A percentile compares a stretch with the other conserved stretches of the same genome.
phyloP scores from a whole-genome alignment of 2,329 filamentous ascomycete species.

The Aspergillus latus region DNA sequence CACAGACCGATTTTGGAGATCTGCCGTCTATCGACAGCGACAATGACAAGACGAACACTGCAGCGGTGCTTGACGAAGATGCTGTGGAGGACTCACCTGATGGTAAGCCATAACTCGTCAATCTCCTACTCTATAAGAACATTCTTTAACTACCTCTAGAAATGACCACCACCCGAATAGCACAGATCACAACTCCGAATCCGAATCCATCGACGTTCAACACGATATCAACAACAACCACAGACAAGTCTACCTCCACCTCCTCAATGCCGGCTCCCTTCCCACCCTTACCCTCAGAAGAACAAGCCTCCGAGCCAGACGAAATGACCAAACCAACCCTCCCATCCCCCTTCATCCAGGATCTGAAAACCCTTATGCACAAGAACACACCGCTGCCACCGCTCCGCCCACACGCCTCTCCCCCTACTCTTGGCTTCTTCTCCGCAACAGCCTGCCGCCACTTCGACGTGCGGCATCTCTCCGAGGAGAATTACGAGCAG shows the following conservation, averaged over 20 bases:
- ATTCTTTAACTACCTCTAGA: background rate
- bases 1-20: conserved; percentile 1
- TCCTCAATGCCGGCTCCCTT: background rate
- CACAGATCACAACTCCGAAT: background rate
- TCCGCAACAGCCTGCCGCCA: conserved; percentile 15
- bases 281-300: background rate
- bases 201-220: background rate
- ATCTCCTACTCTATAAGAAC: background rate
- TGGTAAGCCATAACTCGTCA: background rate
- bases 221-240: background rate
- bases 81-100: conserved; percentile 2
- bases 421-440: conserved; percentile 19
- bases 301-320: background rate
- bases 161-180: background rate
- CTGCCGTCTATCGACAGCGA: background rate
- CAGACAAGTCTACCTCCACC: background rate
- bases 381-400: conserved; percentile 9
- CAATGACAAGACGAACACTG: background rate
- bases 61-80: background rate
- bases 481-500: conserved; percentile 21
- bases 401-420: conserved; percentile 6
- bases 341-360: conserved; percentile 14
- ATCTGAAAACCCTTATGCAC: conserved; percentile 18
- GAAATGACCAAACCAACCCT: conserved; percentile 8
- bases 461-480: conserved; percentile 20